These are phyloP conservation scores for Paraphoma sp. DNA, from an alignment of 2,329 filamentous ascomycete species.

Conservation along the genomic window DNA sequence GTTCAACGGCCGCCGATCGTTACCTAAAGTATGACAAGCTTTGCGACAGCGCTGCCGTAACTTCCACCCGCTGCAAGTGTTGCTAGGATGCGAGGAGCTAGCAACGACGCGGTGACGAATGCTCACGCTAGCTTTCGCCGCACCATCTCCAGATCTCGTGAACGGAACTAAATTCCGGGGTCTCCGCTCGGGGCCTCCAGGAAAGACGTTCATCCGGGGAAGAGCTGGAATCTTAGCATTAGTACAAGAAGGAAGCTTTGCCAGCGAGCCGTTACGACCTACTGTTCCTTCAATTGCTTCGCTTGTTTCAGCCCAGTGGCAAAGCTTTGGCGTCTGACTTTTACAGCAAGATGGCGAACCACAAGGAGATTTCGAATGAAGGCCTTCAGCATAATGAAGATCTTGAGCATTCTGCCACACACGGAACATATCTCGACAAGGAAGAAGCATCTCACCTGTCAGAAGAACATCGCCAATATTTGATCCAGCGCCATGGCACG, in stretches of 20 bases:
- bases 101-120: slow-evolving; percentile 11
- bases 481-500: slow-evolving; percentile 61
- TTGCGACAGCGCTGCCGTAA: slow-evolving; percentile 11
- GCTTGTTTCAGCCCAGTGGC: not conserved
- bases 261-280: not conserved
- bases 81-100: slow-evolving; percentile 11
- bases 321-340: too few relatives aligned
- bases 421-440: slow-evolving; percentile 36
- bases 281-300: not conserved
- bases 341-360: slow-evolving; percentile 7
- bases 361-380: slow-evolving; percentile 9
- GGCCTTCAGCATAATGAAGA: slow-evolving; percentile 18
- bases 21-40: not conserved
- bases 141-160: slow-evolving; percentile 10
- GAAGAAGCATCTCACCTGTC: slow-evolving; percentile 45
- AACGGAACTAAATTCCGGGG: slow-evolving; percentile 20
- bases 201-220: slow-evolving; percentile 6
- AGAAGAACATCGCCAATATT: slow-evolving; percentile 57
- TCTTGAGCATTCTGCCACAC: slow-evolving; percentile 33
- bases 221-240: not conserved
- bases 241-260: slow-evolving; percentile 17
- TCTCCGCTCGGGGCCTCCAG: slow-evolving; percentile 21
- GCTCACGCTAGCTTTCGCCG: not conserved
- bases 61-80: slow-evolving; percentile 1
- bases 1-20: slow-evolving; percentile 1